Base-by-base conservation (phyloP, 495 filamentous ascomycete species). In the Xanthoparmelia taractica region DNA sequence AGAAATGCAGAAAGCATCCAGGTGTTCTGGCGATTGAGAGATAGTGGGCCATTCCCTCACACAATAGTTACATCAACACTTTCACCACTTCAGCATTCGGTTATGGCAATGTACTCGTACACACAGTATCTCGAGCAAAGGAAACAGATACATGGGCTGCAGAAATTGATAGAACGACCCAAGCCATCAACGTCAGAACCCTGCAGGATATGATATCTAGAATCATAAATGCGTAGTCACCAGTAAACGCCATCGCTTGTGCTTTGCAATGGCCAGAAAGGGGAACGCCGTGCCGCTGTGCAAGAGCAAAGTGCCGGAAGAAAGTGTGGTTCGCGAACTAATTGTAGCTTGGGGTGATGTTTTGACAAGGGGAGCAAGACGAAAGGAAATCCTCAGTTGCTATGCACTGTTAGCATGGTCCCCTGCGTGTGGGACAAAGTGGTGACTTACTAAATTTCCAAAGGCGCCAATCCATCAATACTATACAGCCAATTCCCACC, bases 401-500 rank as follows among this genome's bases (percentile, higher is more conserved):
- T 63, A n/a, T 41, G 1, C 7, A 1, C 2, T 3, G 52, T 63
- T 11, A 63, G 38, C 37, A 12, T 18, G 18, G 36, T 15, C 18
- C 29, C 20, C 27, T 10, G 3, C 17, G 8, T 4, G 10, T 25
- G 1, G 37, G 45, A 17, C 8, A 10, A 25, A 8, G 23, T 27
- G 15, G 54, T 11, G 59, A 83, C 92, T 84, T 83, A 96, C 93
- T 97, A 98, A 64, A 98, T 98, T 76, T 96, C 90, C 76, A 97
- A 78, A 58, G 94, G 94, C 66, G 94, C 95, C 72, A 98, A 84
- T 70, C 94, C 88, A 73, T 98, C 94, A 55, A 97, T 87, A 73
- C 90, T 90, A 73, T 97, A 97, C 56, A 97, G 84, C 95, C 95
- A 98, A 72, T 96, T 96, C 45, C 91, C 91, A 66, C 88, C 90